Percentiles rank a stretch among this genome's conserved stretches.
Evolutionary conservation across 192 early-diverging fungal species (phyloP).

Genomic region (Podila minutissima): DNA sequence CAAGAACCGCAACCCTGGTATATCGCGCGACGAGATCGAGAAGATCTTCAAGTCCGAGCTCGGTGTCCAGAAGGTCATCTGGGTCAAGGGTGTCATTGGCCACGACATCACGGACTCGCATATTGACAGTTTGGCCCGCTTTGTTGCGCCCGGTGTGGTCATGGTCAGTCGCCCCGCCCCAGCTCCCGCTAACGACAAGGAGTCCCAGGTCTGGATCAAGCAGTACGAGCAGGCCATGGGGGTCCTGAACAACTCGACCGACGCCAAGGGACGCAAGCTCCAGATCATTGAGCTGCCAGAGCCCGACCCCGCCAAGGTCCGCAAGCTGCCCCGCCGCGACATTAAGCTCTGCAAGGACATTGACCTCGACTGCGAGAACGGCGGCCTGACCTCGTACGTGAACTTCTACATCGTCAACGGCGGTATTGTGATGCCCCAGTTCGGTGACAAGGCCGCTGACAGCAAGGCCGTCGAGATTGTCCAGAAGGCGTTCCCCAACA

Average conservation of each 20-base stretch:
- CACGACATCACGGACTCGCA: conserved; percentile 31
- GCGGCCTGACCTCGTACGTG: conserved; percentile 17
- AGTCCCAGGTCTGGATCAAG: conserved; percentile 21
- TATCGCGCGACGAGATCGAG: conserved; percentile 22
- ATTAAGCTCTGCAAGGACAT: conserved; percentile 23
- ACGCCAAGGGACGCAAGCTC: conserved; percentile 23
- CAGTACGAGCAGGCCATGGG: conserved; percentile 20
- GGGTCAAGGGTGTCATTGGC: conserved; percentile 24
- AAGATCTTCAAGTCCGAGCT: conserved; percentile 13
- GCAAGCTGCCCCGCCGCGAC: conserved; percentile 14
- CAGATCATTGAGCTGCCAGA: conserved; percentile 23
- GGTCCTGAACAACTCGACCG: conserved; percentile 5
- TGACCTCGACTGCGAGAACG: conserved; percentile 19
- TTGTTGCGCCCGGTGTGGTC: conserved; percentile 21
- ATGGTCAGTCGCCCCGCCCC: conserved; percentile 25
- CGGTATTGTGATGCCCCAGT: conserved; percentile 15
- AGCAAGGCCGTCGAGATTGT: conserved; percentile 11
- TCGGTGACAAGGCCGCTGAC: conserved; percentile 15
- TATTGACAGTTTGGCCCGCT: conserved; percentile 31
- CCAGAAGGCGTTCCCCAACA: conserved; percentile 13
- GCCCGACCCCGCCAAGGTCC: conserved; percentile 16
- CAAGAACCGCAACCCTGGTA: conserved; percentile 29
- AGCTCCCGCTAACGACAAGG: conserved; percentile 5
- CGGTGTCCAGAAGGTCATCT: conserved; percentile 15
- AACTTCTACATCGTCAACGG: conserved; percentile 25